phyloP scores from a whole-genome alignment of 2,329 filamentous ascomycete genomes.

The Zymoseptoria tritici region DNA sequence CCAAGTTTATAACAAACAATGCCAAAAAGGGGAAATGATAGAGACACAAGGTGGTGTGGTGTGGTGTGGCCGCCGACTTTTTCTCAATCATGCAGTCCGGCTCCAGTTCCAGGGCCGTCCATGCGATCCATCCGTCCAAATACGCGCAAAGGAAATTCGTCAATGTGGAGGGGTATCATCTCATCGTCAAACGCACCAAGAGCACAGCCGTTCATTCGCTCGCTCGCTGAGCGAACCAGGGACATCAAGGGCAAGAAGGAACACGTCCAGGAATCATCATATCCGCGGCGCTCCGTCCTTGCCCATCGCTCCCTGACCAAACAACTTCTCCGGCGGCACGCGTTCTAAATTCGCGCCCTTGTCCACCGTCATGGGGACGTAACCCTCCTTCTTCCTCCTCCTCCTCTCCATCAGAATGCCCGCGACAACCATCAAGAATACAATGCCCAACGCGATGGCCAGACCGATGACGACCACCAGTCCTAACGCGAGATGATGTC shows the following conservation, averaged over 20 bases:
- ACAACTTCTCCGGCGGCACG: conserved; percentile 40
- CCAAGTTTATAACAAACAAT: neutral
- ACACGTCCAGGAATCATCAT: conserved; percentile 1
- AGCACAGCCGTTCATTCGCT: too few relatives aligned
- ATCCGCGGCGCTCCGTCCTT: conserved; percentile 19
- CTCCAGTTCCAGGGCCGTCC: too few relatives aligned
- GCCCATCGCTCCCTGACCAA: conserved; percentile 19
- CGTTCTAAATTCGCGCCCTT: conserved; percentile 42
- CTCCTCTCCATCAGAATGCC: conserved; percentile 69
- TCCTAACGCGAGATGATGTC: conserved; percentile 59
- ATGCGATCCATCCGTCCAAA: neutral
- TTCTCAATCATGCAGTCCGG: neutral
- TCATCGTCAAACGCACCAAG: neutral
- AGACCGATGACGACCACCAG: conserved; percentile 76
- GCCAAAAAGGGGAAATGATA: neutral
- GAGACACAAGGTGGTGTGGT: neutral
- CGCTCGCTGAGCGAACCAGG: neutral
- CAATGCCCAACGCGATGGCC: conserved; percentile 67
- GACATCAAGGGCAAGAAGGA: too few relatives aligned
- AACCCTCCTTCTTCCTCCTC: conserved; percentile 71
- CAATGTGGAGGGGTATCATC: neutral
- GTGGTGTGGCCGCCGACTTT: neutral
- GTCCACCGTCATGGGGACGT: conserved; percentile 55
- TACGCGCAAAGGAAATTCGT: neutral
- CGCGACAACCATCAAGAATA: conserved; percentile 67